phyloP scores from a whole-genome alignment of 2,329 filamentous ascomycete genomes.

The Neoscytalidium dimidiatum region DNA sequence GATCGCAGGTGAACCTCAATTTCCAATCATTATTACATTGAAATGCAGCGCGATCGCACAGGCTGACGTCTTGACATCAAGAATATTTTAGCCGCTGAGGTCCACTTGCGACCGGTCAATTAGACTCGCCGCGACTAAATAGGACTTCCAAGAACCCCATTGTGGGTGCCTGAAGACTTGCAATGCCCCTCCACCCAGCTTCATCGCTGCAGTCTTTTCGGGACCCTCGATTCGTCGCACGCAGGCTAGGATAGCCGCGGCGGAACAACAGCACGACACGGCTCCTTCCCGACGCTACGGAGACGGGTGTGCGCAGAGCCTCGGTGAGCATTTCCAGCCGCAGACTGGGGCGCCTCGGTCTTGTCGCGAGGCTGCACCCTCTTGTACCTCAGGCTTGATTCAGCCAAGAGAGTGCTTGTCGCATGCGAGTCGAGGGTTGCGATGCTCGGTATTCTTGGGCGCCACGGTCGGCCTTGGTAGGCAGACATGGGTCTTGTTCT shows the following conservation, averaged over 20 bases:
- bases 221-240: too few relatives aligned
- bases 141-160: neutral
- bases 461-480: neutral
- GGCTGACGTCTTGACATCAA: neutral
- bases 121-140: too few relatives aligned
- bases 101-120: neutral
- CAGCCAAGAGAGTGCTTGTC: neutral
- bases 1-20: neutral
- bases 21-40: neutral
- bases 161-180: neutral
- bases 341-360: neutral
- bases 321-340: neutral
- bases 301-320: neutral
- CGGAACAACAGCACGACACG: neutral
- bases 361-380: neutral
- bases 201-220: neutral
- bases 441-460: neutral
- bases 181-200: neutral
- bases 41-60: too few relatives aligned
- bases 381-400: neutral
- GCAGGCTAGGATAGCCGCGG: too few relatives aligned
- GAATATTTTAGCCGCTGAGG: neutral
- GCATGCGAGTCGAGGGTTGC: neutral
- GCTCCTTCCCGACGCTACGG: neutral
- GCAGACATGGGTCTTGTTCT: neutral